Base-by-base conservation (phyloP, 1,284 basidiomycete genomes). In the Boletus mariae region DNA sequence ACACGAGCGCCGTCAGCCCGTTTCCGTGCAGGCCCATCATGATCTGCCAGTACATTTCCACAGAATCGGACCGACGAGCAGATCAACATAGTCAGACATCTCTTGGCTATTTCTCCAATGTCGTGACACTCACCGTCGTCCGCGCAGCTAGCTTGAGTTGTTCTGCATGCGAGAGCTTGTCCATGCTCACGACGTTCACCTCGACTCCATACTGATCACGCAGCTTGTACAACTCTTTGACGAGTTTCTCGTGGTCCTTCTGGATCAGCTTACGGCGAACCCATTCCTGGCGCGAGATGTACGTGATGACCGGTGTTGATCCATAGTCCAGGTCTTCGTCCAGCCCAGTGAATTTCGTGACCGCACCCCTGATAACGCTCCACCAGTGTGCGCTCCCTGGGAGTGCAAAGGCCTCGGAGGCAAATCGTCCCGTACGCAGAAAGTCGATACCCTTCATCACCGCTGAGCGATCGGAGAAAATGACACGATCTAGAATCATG, bases 11-110 rank as follows among this genome's bases (percentile, higher is more conserved):
- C 0, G 92, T 92, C 35, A 94, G 70, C 42, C 90, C 92, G 65
- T 93, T 92, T 9, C 92, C 92, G 63, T 94, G 92, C 15, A 94
- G 85, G 53, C 91, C 90, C 80, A 92, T 85, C 81, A 93, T 80
- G 61, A 93, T 87, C 87, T 92, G 38, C 7, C 10, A 13, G 11
- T 26, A 10, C 11, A 20, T 25, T 11, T 49, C 43, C 43, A 13
- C 17, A 17, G 26, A 17, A 34, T 31, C 3, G 4, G 4, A 23
- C 34, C 26, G 10, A 26, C 44, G 32, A 25, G 15, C 15, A n/a
- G 44, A 42, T 13, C 8, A 13, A 43, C 23, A 41, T 23, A 20
- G 42, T 50, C 9, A 46, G 17, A 29, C 10, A 1, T 9, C 17
- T 20, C 11, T 13, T 1, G 6, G 20, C 15, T 1, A 23, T 4